Conservation (phyloP, 495 filamentous ascomycete species). For the Neurospora hispaniola region DNA sequence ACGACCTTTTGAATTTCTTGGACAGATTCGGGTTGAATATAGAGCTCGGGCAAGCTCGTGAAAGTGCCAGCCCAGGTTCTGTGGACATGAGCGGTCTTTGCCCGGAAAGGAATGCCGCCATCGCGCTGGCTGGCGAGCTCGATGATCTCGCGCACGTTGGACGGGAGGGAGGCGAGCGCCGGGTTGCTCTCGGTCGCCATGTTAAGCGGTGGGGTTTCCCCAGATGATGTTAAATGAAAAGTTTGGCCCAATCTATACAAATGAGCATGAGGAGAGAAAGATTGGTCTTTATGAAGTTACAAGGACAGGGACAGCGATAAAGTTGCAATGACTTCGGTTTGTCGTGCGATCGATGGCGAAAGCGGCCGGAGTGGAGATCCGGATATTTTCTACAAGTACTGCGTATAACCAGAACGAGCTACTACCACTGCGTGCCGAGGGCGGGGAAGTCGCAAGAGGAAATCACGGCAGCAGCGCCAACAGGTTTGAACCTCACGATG, state of each 20-base stretch:
- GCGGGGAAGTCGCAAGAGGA: neutral
- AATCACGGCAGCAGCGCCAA: neutral
- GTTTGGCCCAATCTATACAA: neutral
- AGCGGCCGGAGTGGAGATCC: neutral
- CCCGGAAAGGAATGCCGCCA: slow-evolving; percentile 61
- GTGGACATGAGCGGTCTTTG: slow-evolving; percentile 58
- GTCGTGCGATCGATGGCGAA: neutral
- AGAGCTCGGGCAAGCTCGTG: slow-evolving; percentile 77
- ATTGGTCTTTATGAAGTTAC: neutral
- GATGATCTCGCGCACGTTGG: slow-evolving; percentile 13
- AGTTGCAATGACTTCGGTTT: neutral
- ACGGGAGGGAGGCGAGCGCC: slow-evolving; percentile 9
- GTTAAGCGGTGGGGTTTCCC: neutral
- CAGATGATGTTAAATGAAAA: neutral
- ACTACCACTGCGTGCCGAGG: neutral
- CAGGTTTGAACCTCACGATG: neutral
- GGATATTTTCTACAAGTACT: neutral
- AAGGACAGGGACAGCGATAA: neutral
- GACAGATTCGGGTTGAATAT: slow-evolving; percentile 67
- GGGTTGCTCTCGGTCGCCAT: slow-evolving; percentile 8
- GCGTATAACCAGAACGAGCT: neutral
- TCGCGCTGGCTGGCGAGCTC: slow-evolving; percentile 5
- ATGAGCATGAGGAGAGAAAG: neutral
- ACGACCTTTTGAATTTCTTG: slow-evolving; percentile 76
- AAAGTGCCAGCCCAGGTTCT: slow-evolving; percentile 97